Percentiles rank a stretch among this genome's conserved stretches.
Evolutionary conservation across 495 filamentous ascomycete genomes (phyloP).

Genomic region (Paragyromitra xinjiangensis): DNA sequence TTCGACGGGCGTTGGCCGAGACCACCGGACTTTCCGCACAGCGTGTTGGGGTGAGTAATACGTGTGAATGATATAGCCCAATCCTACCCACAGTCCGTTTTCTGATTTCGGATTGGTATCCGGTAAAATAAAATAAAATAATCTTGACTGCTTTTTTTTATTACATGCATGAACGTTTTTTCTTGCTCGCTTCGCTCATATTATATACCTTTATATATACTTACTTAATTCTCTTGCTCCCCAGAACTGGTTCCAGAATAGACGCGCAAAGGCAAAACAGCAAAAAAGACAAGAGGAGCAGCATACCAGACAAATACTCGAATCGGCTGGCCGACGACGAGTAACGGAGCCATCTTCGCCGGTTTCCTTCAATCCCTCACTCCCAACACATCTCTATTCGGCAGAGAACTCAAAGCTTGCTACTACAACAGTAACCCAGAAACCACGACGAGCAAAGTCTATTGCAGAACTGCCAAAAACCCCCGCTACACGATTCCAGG

Average conservation of each 20-base stretch:
- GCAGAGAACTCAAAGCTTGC: constrained; percentile 16
- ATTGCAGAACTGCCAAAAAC: constrained; percentile 43
- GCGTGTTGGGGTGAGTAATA: constrained; percentile 55
- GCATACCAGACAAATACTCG: constrained; percentile 55
- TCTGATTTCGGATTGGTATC: constrained; percentile 58
- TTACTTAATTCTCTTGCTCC: constrained; percentile 32
- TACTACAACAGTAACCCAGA: constrained; percentile 35
- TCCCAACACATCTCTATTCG: constrained; percentile 28
- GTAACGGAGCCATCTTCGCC: constrained; percentile 54
- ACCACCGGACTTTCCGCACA: constrained; percentile 53
- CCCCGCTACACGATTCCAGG: constrained; percentile 40
- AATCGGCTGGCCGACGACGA: constrained; percentile 56
- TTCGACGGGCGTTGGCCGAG: constrained; percentile 49
- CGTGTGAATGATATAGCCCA: constrained; percentile 57
- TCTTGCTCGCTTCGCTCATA: constrained; percentile 54
- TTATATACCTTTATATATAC: constrained; percentile 50
- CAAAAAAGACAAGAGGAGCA: constrained; percentile 73
- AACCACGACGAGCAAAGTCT: constrained; percentile 50
- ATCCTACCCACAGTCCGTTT: constrained; percentile 58
- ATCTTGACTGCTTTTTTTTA: constrained; percentile 54
- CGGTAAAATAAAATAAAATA: constrained; percentile 42
- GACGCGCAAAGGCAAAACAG: constrained; percentile 83
- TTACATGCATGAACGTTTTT: constrained; percentile 37
- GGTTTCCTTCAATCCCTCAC: constrained; percentile 39
- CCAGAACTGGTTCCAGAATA: constrained; percentile 93